These are phyloP conservation scores for Talaromyces sp. DNA, from an alignment of 2,329 filamentous ascomycete genomes.

Conservation along the genomic window DNA sequence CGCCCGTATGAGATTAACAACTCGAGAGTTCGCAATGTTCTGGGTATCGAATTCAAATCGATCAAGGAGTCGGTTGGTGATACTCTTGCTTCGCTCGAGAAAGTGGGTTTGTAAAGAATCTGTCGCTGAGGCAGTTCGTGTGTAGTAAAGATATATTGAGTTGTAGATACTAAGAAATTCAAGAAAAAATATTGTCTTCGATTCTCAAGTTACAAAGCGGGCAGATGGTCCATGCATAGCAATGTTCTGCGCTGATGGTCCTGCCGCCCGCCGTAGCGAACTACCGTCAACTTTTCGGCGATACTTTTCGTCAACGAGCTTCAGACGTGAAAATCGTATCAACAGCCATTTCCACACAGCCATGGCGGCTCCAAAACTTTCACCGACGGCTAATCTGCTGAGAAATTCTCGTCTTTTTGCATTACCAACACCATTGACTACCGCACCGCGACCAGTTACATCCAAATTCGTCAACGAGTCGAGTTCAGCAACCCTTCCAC, in stretches of 20 bases:
- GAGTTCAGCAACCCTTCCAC: slow-evolving; percentile 67
- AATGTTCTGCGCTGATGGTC: background rate
- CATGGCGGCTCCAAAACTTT: slow-evolving; percentile 46
- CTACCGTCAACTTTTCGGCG: slow-evolving; percentile 19
- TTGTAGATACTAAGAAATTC: background rate
- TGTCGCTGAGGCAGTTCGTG: background rate
- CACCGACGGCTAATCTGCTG: slow-evolving; percentile 66
- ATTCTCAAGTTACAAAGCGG: background rate
- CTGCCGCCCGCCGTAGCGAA: slow-evolving; percentile 23
- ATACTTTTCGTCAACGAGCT: slow-evolving; percentile 32
- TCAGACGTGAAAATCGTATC: slow-evolving; percentile 15
- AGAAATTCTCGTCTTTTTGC: slow-evolving; percentile 88
- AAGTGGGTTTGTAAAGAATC: slow-evolving; percentile 28
- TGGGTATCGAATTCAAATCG: slow-evolving; percentile 41
- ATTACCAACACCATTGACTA: slow-evolving; percentile 70
- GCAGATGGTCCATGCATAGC: background rate
- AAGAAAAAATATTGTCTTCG: background rate
- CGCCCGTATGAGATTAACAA: slow-evolving; percentile 38
- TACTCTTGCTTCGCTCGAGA: slow-evolving; percentile 35
- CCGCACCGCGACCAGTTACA: slow-evolving; percentile 53
- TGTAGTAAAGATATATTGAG: background rate
- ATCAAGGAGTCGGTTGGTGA: slow-evolving; percentile 39
- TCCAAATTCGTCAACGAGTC: slow-evolving; percentile 53
- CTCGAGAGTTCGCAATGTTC: slow-evolving; percentile 37
- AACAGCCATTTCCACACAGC: slow-evolving; percentile 28